phyloP scores from a whole-genome alignment of 805 yeast species.

The Danielozyma ontarioensis region DNA sequence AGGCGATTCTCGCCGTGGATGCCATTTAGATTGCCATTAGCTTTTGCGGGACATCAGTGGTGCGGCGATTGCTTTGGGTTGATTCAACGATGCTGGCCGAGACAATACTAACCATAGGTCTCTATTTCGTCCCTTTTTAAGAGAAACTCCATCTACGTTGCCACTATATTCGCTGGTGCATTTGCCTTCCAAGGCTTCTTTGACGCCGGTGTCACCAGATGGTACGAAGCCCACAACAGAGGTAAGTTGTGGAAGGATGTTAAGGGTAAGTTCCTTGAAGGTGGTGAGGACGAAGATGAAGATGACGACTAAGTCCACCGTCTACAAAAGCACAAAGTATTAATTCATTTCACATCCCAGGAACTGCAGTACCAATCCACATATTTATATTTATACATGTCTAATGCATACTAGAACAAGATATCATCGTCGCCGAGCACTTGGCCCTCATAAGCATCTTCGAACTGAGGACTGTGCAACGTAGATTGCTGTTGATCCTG shows the following conservation, averaged over 20 bases:
- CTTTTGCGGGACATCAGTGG: no score
- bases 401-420: not conserved
- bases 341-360: not conserved
- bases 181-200: slow-evolving; percentile 79
- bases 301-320: slow-evolving; percentile 43
- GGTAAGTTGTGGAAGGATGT: slow-evolving; percentile 86
- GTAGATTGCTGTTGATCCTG: no score
- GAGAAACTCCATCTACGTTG: slow-evolving; percentile 88
- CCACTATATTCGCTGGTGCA: slow-evolving; percentile 76
- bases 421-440: not conserved
- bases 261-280: slow-evolving; percentile 51
- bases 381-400: not conserved
- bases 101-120: no score
- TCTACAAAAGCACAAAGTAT: not conserved
- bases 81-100: no score
- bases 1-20: no score
- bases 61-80: no score
- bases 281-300: slow-evolving; percentile 49
- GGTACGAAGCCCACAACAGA: slow-evolving; percentile 75
- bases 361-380: no score
- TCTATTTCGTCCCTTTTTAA: slow-evolving; percentile 39
- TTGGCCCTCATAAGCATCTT: not conserved
- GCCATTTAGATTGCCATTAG: no score
- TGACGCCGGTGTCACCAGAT: slow-evolving; percentile 59
- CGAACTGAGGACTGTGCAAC: no score